Base-by-base conservation (phyloP, 805 yeast genomes). In the Candida patagonica region DNA sequence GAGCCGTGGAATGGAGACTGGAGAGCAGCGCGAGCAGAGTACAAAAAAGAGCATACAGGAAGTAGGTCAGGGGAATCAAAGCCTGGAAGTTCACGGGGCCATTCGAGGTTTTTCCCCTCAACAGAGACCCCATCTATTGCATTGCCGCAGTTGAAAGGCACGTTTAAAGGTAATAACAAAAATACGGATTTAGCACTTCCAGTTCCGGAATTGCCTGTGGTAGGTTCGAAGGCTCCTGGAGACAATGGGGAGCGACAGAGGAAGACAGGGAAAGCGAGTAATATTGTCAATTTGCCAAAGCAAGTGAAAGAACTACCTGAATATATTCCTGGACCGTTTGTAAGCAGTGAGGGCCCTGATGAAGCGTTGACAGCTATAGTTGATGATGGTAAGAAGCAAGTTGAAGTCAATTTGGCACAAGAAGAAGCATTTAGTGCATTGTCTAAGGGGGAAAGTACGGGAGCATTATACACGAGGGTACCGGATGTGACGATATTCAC, bases 101-200 rank as follows among this genome's bases (percentile, higher is more conserved):
- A 22, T 15, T 42, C 41, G 24, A 22, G 35, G 25, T 39, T 42
- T 37, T 38, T 45, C 45, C 51, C 51, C n/a, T 34, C 41, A 12
- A 34, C 41, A 6, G 35, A 26, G n/a, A 10, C 24, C n/a, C n/a
- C n/a, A n/a, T n/a, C n/a, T n/a, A n/a, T n/a, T n/a, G n/a, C n/a
- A 19, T 16, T 16, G 17, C 17, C 19, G 13, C 21, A 21, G 43
- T 10, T n/a, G 29, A 24, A 21, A 26, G 31, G 30, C 27, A 3
- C 19, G 25, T 15, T 13, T 26, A 16, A 21, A 8, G 33, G 33
- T 24, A 15, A 6, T n/a, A 16, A 9, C 19, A 16, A 15, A 19
- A n/a, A 15, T 24, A 19, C 23, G 23, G 25, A 19, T 19, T 17
- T 8, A n/a, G 13, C 33, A 9, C 41, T 46, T 6, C 49, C 49